Conservation (phyloP, 2,329 filamentous ascomycete species). For the Alternaria brassicicola region DNA sequence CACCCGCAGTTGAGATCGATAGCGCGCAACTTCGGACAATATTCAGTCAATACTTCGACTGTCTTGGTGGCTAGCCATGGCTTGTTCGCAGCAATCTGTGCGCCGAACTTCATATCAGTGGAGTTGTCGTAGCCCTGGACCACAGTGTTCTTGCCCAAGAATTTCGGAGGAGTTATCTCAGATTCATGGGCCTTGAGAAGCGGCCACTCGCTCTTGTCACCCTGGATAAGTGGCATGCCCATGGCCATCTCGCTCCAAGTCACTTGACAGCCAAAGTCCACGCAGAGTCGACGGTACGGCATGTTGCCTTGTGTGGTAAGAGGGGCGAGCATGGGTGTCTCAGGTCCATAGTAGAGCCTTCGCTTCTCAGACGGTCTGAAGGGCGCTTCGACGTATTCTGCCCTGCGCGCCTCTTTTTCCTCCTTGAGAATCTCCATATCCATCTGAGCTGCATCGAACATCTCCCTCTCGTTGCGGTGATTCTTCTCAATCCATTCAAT, state of each 20-base stretch:
- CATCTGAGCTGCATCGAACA: slow-evolving; percentile 44
- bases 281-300: slow-evolving; percentile 88
- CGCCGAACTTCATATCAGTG: slow-evolving; percentile 86
- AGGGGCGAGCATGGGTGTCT: slow-evolving; percentile 92
- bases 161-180: slow-evolving; percentile 74
- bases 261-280: slow-evolving; percentile 85
- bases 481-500: slow-evolving; percentile 78
- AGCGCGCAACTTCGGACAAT: slow-evolving; percentile 82
- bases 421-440: slow-evolving; percentile 41
- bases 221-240: slow-evolving; percentile 85
- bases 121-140: slow-evolving; percentile 81
- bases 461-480: slow-evolving; percentile 46
- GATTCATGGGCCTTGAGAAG: slow-evolving; percentile 90
- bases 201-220: slow-evolving; percentile 91
- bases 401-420: slow-evolving; percentile 69
- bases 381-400: slow-evolving; percentile 82
- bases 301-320: slow-evolving; percentile 96
- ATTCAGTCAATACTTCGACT: slow-evolving; percentile 76
- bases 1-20: slow-evolving; percentile 98
- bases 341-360: slow-evolving; percentile 87
- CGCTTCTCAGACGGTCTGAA: slow-evolving; percentile 93
- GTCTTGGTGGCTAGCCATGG: slow-evolving; percentile 90
- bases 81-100: slow-evolving; percentile 90
- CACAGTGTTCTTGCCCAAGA: slow-evolving; percentile 62
- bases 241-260: slow-evolving; percentile 99